phyloP scores from a whole-genome alignment of 2,329 filamentous ascomycete genomes.

The Macrophomina tecta region DNA sequence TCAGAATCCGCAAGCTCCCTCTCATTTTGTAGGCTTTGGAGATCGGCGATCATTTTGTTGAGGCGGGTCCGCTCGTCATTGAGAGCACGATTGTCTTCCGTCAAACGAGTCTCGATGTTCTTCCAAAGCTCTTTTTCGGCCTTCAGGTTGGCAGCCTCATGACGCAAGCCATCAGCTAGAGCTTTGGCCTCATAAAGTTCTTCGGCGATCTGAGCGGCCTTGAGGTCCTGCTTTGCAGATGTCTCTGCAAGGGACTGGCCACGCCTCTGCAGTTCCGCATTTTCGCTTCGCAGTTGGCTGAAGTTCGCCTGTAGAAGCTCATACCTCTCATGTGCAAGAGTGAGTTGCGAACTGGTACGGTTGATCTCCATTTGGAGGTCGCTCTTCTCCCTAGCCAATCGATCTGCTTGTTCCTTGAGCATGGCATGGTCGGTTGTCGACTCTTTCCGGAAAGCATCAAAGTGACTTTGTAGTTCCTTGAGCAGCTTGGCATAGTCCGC shows the following conservation, averaged over 20 bases:
- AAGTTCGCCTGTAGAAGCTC: slow-evolving; percentile 92
- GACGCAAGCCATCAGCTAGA: slow-evolving; percentile 82
- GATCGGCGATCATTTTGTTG: slow-evolving; percentile 79
- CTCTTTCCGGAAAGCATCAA: slow-evolving; percentile 88
- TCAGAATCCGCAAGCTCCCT: slow-evolving; percentile 85
- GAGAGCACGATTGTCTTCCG: slow-evolving; percentile 84
- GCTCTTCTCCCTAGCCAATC: slow-evolving; percentile 80
- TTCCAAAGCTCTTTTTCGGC: slow-evolving; percentile 96
- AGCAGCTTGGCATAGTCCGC: slow-evolving; percentile 78
- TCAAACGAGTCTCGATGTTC: slow-evolving; percentile 86
- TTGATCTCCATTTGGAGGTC: slow-evolving; percentile 82
- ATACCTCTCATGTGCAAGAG: slow-evolving; percentile 80
- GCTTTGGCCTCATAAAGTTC: slow-evolving; percentile 87
- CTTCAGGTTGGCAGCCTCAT: slow-evolving; percentile 90
- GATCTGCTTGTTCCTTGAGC: slow-evolving; percentile 83
- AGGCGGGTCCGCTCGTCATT: slow-evolving; percentile 84
- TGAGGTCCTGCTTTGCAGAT: slow-evolving; percentile 86
- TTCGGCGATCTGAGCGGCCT: slow-evolving; percentile 89
- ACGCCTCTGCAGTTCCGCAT: slow-evolving; percentile 83
- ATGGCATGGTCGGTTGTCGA: slow-evolving; percentile 80
- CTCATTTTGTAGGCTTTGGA: slow-evolving; percentile 91
- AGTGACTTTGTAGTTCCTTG: slow-evolving; percentile 86
- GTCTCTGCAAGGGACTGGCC: slow-evolving; percentile 78
- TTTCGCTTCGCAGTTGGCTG: slow-evolving; percentile 81
- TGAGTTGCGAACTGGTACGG: slow-evolving; percentile 78